phyloP scores from a whole-genome alignment of 257 asterid genomes.

The Oldenlandia corymbosa region DNA sequence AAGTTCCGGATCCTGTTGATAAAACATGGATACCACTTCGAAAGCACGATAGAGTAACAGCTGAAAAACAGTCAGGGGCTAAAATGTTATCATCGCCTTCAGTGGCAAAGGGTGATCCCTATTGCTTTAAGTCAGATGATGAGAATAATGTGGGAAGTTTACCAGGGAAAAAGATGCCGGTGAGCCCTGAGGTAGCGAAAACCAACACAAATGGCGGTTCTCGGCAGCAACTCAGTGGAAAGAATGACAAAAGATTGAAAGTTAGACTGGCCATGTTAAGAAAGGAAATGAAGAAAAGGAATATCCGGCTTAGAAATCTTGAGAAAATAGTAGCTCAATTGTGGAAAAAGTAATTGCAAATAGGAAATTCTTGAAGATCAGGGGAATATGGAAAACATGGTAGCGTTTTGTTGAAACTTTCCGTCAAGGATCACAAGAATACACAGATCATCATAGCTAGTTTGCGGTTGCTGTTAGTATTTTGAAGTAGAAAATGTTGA shows the following conservation, averaged over 20 bases:
- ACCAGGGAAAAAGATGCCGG: neutral
- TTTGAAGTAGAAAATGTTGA: too few relatives aligned
- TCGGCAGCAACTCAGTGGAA: neutral
- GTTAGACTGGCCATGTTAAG: too few relatives aligned
- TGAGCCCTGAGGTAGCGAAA: neutral
- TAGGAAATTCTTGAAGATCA: neutral
- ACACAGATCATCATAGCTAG: too few relatives aligned
- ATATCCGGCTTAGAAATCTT: neutral
- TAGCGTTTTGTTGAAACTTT: neutral
- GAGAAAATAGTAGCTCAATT: neutral
- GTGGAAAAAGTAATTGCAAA: neutral
- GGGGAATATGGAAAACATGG: neutral
- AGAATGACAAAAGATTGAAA: neutral
- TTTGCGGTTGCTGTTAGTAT: too few relatives aligned
- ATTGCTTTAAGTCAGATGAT: neutral
- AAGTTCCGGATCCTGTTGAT: neutral
- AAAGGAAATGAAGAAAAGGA: neutral
- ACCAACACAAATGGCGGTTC: too few relatives aligned
- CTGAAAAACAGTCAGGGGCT: too few relatives aligned
- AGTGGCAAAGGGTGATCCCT: neutral
- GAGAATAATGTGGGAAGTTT: neutral
- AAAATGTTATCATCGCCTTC: neutral
- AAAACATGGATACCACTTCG: too few relatives aligned
- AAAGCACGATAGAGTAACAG: too few relatives aligned
- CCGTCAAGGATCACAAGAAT: too few relatives aligned